Percentiles rank a stretch among this genome's conserved stretches.
phyloP scores from a whole-genome alignment of 2,329 filamentous ascomycete species.

The Dactylonectria macrodidyma region DNA sequence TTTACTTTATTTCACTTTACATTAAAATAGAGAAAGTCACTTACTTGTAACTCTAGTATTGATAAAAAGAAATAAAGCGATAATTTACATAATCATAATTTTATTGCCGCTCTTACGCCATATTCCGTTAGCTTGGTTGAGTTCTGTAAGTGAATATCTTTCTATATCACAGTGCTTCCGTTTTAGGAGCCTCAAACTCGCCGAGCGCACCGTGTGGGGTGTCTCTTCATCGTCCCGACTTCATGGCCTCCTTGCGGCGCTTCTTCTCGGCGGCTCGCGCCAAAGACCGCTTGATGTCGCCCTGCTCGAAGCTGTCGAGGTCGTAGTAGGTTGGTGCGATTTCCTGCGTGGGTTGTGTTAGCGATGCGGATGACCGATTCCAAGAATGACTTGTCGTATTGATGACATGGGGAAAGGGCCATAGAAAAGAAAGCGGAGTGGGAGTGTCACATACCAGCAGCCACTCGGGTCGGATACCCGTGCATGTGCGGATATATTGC shows the following conservation, averaged over 20 bases:
- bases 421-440: neutral
- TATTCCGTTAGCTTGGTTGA: too few relatives aligned
- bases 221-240: constrained; percentile 59
- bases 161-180: constrained; percentile 17
- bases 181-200: constrained; percentile 17
- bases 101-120: too few relatives aligned
- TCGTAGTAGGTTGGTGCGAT: constrained; percentile 96
- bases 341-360: constrained; percentile 69
- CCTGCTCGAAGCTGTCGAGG: constrained; percentile 84
- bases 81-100: too few relatives aligned
- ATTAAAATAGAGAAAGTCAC: too few relatives aligned
- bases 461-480: constrained; percentile 94
- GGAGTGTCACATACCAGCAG: constrained; percentile 75
- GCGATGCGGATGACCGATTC: constrained; percentile 20
- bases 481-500: constrained; percentile 97
- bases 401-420: neutral
- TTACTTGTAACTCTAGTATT: too few relatives aligned
- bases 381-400: neutral
- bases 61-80: too few relatives aligned
- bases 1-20: too few relatives aligned
- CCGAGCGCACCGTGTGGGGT: constrained; percentile 23
- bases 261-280: constrained; percentile 72
- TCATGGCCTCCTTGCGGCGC: constrained; percentile 71
- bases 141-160: constrained; percentile 4
- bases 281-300: constrained; percentile 83